Percentiles rank a stretch among this genome's conserved stretches.
These are phyloP conservation scores for Penicillium italicum DNA, from an alignment of 2,329 filamentous ascomycete genomes.

Conservation along the genomic window DNA sequence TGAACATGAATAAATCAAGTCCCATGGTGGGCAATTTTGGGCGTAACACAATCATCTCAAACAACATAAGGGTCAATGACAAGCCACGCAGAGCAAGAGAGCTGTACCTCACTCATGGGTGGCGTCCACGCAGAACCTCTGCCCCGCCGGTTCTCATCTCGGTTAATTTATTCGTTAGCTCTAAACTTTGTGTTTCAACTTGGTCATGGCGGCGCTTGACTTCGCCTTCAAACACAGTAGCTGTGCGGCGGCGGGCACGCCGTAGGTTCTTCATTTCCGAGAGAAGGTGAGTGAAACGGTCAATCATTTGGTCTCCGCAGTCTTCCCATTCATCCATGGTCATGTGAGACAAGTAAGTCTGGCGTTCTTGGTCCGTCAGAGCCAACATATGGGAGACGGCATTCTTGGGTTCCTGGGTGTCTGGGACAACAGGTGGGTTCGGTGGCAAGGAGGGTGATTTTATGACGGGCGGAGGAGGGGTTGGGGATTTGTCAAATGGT, in stretches of 20 bases:
- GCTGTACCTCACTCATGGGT: conserved; percentile 17
- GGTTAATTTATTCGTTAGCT: conserved; percentile 49
- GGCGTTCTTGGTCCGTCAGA: conserved; percentile 41
- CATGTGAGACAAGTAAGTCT: conserved; percentile 51
- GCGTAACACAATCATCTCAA: background rate
- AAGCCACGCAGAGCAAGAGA: background rate
- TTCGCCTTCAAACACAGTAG: conserved; percentile 53
- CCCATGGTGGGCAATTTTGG: background rate
- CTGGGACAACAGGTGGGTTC: conserved; percentile 17
- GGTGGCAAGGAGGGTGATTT: conserved; percentile 21
- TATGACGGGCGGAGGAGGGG: conserved; percentile 27
- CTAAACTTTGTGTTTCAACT: conserved; percentile 48
- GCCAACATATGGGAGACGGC: conserved; percentile 38
- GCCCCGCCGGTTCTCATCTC: conserved; percentile 55
- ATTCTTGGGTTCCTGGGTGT: conserved; percentile 28
- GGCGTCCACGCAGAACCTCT: conserved; percentile 48
- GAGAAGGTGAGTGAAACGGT: conserved; percentile 52
- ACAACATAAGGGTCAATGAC: conserved; percentile 2
- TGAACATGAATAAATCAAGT: conserved; percentile 7
- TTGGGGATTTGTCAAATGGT: conserved; percentile 46
- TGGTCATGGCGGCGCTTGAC: conserved; percentile 52
- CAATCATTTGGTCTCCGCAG: conserved; percentile 59
- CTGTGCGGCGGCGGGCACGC: conserved; percentile 52
- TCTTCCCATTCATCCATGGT: conserved; percentile 58
- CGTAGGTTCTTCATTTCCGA: conserved; percentile 52